These are phyloP conservation scores for Irpex sp. DNA, from an alignment of 1,284 basidiomycete genomes.

Conservation along the genomic window DNA sequence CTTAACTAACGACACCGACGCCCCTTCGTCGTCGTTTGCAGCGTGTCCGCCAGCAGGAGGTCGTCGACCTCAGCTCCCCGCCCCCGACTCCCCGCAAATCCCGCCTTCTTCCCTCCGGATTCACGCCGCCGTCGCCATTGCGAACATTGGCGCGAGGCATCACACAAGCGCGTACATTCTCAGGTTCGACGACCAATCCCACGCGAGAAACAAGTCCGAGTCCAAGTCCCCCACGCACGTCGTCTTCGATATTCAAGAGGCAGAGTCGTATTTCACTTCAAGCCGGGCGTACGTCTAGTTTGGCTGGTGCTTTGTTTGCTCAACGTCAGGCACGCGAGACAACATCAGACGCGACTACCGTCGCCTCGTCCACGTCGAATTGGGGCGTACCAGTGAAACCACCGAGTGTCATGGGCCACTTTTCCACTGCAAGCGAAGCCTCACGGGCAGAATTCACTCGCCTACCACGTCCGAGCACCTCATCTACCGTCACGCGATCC, in stretches of 20 bases:
- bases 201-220: constrained; percentile 20
- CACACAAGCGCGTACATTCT: constrained; percentile 31
- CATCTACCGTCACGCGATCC: constrained; percentile 45
- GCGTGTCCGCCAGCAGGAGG: constrained; percentile 16
- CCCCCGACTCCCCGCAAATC: constrained; percentile 34
- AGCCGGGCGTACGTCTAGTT: constrained; percentile 14
- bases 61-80: constrained; percentile 27
- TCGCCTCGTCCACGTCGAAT: constrained; percentile 22
- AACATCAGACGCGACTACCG: constrained; percentile 17
- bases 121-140: constrained; percentile 48
- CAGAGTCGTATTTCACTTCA: constrained; percentile 14
- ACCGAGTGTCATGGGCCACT: constrained; percentile 58
- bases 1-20: neutral
- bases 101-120: constrained; percentile 27
- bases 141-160: constrained; percentile 53
- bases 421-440: constrained; percentile 21
- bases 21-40: constrained; percentile 5
- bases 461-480: constrained; percentile 12
- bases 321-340: constrained; percentile 18
- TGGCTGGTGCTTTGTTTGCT: constrained; percentile 17
- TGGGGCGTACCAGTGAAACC: constrained; percentile 41
- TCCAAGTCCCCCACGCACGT: constrained; percentile 11
- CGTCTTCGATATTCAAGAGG: constrained; percentile 18
- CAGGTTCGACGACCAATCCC: constrained; percentile 29
- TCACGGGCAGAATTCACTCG: constrained; percentile 11